phyloP scores from a whole-genome alignment of 2,329 filamentous ascomycete species.

The Emergomyces pasteurianus region DNA sequence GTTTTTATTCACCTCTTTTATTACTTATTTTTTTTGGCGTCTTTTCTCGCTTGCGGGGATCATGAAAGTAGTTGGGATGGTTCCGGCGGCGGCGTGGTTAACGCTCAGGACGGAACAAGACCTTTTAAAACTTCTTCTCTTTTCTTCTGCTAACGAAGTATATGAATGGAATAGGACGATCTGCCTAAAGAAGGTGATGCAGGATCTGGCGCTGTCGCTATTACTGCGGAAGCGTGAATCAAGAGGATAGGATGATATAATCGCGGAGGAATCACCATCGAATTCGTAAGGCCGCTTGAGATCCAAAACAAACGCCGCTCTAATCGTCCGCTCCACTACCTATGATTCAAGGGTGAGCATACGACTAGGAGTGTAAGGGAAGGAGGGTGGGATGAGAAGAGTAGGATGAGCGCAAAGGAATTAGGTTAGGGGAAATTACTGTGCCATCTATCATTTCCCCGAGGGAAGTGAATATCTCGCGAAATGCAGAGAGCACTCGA shows the following conservation, averaged over 20 bases:
- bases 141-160: neutral
- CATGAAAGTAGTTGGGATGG: no score
- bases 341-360: neutral
- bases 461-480: neutral
- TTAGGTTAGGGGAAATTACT: neutral
- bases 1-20: conserved; percentile 18
- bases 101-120: no score
- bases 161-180: conserved; percentile 32
- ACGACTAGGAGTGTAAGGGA: neutral
- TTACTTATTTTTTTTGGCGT: no score
- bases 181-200: conserved; percentile 36
- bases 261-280: no score
- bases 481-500: neutral
- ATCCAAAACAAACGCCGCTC: neutral
- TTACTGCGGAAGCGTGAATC: conserved; percentile 31
- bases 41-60: no score
- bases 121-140: neutral
- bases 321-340: neutral
- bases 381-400: neutral
- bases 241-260: neutral
- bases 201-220: conserved; percentile 15
- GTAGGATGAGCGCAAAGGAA: neutral
- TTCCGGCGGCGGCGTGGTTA: no score
- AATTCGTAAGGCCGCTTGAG: neutral
- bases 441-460: neutral